phyloP scores from a whole-genome alignment of 2,329 filamentous ascomycete species.

The Fusarium longipes region DNA sequence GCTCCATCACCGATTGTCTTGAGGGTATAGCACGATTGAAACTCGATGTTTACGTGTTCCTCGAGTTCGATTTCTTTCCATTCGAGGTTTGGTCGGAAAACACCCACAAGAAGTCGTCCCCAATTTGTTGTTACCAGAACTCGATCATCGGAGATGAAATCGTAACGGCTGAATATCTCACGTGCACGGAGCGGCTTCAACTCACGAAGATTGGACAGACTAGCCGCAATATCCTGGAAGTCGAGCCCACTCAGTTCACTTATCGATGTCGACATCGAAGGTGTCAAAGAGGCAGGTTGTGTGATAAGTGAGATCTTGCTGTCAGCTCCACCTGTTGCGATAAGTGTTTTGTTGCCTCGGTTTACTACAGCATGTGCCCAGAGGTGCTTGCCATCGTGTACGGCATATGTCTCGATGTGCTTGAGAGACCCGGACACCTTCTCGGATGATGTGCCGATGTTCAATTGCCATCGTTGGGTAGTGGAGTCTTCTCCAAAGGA shows the following conservation, averaged over 20 bases:
- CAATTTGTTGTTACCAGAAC: slow-evolving; percentile 70
- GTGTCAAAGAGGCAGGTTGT: background rate
- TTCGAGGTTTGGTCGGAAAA: slow-evolving; percentile 46
- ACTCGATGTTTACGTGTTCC: slow-evolving; percentile 50
- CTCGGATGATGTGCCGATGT: slow-evolving; percentile 45
- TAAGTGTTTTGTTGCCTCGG: slow-evolving; percentile 50
- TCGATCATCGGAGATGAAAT: slow-evolving; percentile 65
- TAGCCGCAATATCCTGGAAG: slow-evolving; percentile 49
- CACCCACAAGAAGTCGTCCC: slow-evolving; percentile 67
- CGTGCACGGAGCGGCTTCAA: slow-evolving; percentile 48
- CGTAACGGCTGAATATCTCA: slow-evolving; percentile 69
- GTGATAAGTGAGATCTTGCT: slow-evolving; percentile 69
- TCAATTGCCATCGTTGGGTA: slow-evolving; percentile 75
- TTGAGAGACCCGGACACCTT: slow-evolving; percentile 52
- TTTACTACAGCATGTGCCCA: slow-evolving; percentile 74
- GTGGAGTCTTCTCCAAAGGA: slow-evolving; percentile 90
- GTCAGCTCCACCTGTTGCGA: slow-evolving; percentile 88
- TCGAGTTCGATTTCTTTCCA: slow-evolving; percentile 59
- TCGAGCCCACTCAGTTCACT: slow-evolving; percentile 44
- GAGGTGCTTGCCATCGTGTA: slow-evolving; percentile 89
- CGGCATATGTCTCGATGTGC: slow-evolving; percentile 67
- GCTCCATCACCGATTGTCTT: slow-evolving; percentile 53
- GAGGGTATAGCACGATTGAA: slow-evolving; percentile 62
- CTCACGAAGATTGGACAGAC: slow-evolving; percentile 16
- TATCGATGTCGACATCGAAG: background rate